These are phyloP conservation scores for Pythium myriotylum DNA, from an alignment of 352 stramenopile species.

Conservation along the genomic window DNA sequence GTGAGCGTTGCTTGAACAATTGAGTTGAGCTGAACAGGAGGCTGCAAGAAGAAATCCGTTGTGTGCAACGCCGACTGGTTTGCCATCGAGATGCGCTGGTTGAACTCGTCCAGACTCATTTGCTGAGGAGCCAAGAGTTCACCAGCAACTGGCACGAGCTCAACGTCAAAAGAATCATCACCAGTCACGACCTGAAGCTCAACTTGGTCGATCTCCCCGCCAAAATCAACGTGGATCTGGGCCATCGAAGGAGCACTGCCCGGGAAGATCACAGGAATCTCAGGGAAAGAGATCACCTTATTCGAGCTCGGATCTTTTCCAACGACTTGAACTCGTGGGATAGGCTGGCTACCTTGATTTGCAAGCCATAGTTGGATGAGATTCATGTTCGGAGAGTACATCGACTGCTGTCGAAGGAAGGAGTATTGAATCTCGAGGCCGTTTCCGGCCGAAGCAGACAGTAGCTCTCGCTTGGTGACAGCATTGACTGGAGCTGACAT, in stretches of 20 bases:
- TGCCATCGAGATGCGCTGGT: conserved; percentile 59
- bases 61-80: conserved; percentile 59
- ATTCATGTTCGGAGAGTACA: conserved; percentile 53
- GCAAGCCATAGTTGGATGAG: conserved; percentile 45
- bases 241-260: conserved; percentile 73
- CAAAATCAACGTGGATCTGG: conserved; percentile 86
- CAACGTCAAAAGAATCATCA: conserved; percentile 54
- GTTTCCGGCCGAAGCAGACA: conserved; percentile 30
- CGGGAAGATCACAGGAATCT: conserved; percentile 84
- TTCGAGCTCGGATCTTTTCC: conserved; percentile 14
- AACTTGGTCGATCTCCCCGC: conserved; percentile 65
- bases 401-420: conserved; percentile 47
- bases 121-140: conserved; percentile 75
- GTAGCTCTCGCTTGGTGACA: conserved; percentile 32
- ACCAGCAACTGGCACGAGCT: conserved; percentile 60
- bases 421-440: conserved; percentile 46
- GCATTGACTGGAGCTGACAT: conserved; percentile 9
- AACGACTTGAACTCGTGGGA: conserved; percentile 44
- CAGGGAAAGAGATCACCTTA: conserved; percentile 74
- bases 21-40: conserved; percentile 52
- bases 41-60: conserved; percentile 53
- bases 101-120: conserved; percentile 75
- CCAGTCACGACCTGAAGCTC: conserved; percentile 63
- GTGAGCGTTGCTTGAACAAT: conserved; percentile 54
- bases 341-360: conserved; percentile 40